Evolutionary conservation across 1,284 basidiomycete genomes (phyloP).

Genomic region (Boletus sp.): DNA sequence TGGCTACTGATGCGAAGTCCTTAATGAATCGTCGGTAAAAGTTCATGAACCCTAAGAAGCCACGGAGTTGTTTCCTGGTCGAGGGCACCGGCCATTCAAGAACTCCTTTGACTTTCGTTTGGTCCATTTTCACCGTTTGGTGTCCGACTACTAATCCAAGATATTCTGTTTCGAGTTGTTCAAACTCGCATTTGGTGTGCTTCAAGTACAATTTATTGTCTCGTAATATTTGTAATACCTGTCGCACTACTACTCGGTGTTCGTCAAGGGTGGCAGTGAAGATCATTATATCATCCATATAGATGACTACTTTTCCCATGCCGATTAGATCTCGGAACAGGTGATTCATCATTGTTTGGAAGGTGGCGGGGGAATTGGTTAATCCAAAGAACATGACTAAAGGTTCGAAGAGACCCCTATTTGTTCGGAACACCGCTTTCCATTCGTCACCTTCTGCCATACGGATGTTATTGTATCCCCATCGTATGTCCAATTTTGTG

Average conservation of each 20-base stretch:
- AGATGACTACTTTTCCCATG: neutral
- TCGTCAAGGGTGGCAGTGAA: neutral
- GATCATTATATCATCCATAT: slow-evolving; percentile 4
- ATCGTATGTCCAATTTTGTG: neutral
- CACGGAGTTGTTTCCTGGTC: neutral
- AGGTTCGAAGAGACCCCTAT: neutral
- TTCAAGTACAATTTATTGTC: neutral
- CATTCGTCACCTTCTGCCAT: slow-evolving; percentile 10
- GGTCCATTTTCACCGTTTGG: neutral
- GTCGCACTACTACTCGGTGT: neutral
- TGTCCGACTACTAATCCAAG: neutral
- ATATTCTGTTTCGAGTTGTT: neutral
- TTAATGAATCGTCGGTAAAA: neutral
- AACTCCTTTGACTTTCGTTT: neutral
- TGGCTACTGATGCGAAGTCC: neutral
- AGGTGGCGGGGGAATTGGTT: rapidly evolving
- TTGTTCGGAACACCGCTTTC: slow-evolving; percentile 1
- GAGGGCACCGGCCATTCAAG: neutral
- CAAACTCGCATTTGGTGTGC: neutral
- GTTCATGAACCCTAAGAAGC: neutral
- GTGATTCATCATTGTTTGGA: slow-evolving; percentile 9
- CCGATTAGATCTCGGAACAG: neutral
- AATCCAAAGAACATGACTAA: slow-evolving; percentile 7
- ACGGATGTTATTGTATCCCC: slow-evolving; percentile 6
- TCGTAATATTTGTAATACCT: neutral